Base-by-base conservation (phyloP, 345 rosid species). In the Eucalyptus lansdowneana region DNA sequence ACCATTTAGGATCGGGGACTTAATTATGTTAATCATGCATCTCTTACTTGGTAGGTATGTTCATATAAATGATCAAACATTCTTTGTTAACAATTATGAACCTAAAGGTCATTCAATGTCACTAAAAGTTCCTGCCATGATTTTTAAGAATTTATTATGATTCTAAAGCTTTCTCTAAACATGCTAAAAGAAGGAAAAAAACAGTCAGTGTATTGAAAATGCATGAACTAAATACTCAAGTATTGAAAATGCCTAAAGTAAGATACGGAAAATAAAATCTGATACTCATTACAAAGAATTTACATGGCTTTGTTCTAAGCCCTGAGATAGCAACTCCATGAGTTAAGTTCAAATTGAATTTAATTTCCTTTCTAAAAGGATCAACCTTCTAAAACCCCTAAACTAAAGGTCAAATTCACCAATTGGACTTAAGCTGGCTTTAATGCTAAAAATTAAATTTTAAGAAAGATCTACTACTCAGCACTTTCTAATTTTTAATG, bases 1-100 rank as follows among this genome's bases (percentile, higher is more conserved):
- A 10, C 6, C 6, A 24, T 56, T 22, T 56, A 56, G 29, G 62
- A 56, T 56, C 0, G 1, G 1, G 0, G 62, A 56, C 62, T 56
- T 24, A 1, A 56, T 56, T 24, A 56, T 56, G 13, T 56, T 56
- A 56, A 56, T 9, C 4, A 3, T 56, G 0, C 2, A 24, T 24
- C 62, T 24, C 62, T 56, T 9, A 24, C 29, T 56, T 56, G 29
- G 62, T 56, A 22, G 62, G 13, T 56, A 56, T 10, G 2, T 56
- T 56, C 13, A 56, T 4, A 22, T 9, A 56, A 56, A 24, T 56
- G 13, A 56, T 56, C 62, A 56, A 56, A 56, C 29, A 24, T 56
- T 56, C 62, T 56, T 56, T 24, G 13, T 56, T 56, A 56, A 1
- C 62, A 56, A 56, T 56, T 10, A 24, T 56, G 29, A 56, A 5